phyloP scores from a whole-genome alignment of 805 yeast species.

The Starmerella gropengiesseri region DNA sequence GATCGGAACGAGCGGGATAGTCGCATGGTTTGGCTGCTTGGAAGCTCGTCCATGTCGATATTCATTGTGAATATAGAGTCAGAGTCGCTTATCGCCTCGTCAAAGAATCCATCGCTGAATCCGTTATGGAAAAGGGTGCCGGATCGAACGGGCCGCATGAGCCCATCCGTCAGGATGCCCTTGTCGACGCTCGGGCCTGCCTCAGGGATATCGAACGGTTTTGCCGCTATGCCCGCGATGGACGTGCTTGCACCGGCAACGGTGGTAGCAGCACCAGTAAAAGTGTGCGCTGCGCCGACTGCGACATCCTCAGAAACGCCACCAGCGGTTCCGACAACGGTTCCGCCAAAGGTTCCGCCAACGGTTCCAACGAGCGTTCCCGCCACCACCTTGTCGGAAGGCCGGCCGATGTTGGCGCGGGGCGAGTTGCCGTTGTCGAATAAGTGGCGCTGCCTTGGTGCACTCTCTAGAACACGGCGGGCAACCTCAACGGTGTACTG shows the following conservation, averaged over 20 bases:
- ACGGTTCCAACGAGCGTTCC: too few relatives aligned
- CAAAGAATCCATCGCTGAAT: conserved; percentile 8
- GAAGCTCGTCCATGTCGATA: conserved; percentile 19
- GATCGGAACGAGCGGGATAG: conserved; percentile 10
- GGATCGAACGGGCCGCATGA: background rate
- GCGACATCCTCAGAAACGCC: too few relatives aligned
- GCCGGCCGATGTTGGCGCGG: background rate
- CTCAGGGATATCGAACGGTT: too few relatives aligned
- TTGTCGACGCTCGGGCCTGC: background rate
- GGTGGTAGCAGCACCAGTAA: too few relatives aligned
- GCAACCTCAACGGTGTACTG: conserved; percentile 26
- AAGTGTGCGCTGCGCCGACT: too few relatives aligned
- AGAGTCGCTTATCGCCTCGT: conserved; percentile 12
- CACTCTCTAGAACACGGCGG: conserved; percentile 21
- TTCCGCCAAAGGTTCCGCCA: too few relatives aligned
- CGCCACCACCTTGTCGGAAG: background rate
- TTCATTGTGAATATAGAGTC: conserved; percentile 25
- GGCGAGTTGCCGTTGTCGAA: background rate
- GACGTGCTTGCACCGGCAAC: too few relatives aligned
- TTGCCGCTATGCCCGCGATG: too few relatives aligned
- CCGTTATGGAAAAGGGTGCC: background rate
- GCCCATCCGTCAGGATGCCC: background rate
- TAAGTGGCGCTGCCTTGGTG: conserved; percentile 10
- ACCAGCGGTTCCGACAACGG: too few relatives aligned
- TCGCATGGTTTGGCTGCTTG: conserved; percentile 1